Evolutionary conservation across 2,329 filamentous ascomycete genomes (phyloP).

Genomic region (Ilyonectria sp.): DNA sequence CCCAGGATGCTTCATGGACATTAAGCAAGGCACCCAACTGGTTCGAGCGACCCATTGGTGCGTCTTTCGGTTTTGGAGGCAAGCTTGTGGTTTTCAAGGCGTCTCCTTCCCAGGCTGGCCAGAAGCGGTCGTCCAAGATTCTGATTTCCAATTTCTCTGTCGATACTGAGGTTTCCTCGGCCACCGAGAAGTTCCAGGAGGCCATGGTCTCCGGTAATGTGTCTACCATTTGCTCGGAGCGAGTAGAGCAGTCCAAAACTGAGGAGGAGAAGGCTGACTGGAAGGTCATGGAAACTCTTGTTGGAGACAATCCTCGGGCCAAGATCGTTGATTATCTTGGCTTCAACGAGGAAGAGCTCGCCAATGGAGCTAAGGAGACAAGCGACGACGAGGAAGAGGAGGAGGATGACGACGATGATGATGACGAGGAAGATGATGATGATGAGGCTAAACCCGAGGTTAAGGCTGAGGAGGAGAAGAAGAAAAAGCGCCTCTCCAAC

Average conservation of each 20-base stretch:
- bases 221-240: conserved; percentile 82
- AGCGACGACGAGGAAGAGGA: conserved; percentile 46
- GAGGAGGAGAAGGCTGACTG: conserved; percentile 97
- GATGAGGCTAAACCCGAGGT: conserved; percentile 21
- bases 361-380: conserved; percentile 60
- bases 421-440: conserved; percentile 31
- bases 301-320: conserved; percentile 87
- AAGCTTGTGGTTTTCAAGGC: conserved; percentile 85
- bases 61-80: conserved; percentile 95
- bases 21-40: conserved; percentile 89
- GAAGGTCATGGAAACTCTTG: conserved; percentile 92
- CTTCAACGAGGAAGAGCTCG: conserved; percentile 76
- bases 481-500: conserved; percentile 78
- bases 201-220: conserved; percentile 85
- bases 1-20: conserved; percentile 91
- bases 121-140: conserved; percentile 81
- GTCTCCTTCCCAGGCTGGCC: conserved; percentile 71
- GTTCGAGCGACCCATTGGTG: conserved; percentile 88
- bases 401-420: conserved; percentile 43
- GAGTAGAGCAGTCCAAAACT: conserved; percentile 80
- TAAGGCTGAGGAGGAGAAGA: conserved; percentile 59
- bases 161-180: conserved; percentile 86
- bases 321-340: conserved; percentile 91
- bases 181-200: conserved; percentile 89
- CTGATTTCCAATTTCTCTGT: conserved; percentile 90